phyloP scores from a whole-genome alignment of 2,329 filamentous ascomycete genomes.

The Tympanopsis confertula region DNA sequence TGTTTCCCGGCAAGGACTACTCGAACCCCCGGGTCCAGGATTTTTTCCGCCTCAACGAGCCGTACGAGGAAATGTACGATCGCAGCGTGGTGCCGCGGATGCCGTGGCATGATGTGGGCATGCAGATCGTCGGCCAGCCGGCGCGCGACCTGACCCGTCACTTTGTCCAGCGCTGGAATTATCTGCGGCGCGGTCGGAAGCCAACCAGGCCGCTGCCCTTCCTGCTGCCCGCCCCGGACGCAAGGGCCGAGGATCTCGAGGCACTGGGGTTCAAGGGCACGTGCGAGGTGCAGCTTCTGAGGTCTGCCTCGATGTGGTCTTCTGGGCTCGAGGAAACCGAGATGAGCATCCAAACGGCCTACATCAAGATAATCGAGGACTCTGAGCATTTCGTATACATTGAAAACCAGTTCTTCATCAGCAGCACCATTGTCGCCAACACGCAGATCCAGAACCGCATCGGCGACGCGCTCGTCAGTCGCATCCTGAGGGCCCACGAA shows the following conservation, averaged over 20 bases:
- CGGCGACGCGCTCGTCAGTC: conserved; percentile 84
- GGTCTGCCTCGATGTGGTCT: conserved; percentile 85
- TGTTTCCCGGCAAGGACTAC: conserved; percentile 97
- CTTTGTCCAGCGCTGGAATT: conserved; percentile 98
- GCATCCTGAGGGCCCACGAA: conserved; percentile 72
- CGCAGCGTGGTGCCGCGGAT: conserved; percentile 78
- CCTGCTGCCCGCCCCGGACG: conserved; percentile 84
- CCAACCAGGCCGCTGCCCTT: conserved; percentile 89
- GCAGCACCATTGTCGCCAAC: conserved; percentile 76
- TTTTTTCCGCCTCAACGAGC: conserved; percentile 84
- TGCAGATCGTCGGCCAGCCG: conserved; percentile 95
- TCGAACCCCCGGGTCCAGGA: conserved; percentile 92
- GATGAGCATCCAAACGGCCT: conserved; percentile 90
- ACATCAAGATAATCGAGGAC: conserved; percentile 85
- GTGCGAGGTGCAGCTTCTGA: conserved; percentile 90
- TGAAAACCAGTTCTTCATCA: conserved; percentile 98
- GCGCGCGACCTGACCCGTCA: conserved; percentile 87
- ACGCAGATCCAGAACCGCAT: conserved; percentile 86
- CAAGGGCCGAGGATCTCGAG: conserved; percentile 73
- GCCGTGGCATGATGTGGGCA: conserved; percentile 97
- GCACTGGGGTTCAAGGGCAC: conserved; percentile 81
- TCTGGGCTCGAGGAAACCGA: conserved; percentile 82
- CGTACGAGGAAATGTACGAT: conserved; percentile 98
- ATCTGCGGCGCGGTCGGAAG: conserved; percentile 81
- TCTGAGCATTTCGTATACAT: conserved; percentile 98